Percentiles rank a stretch among this genome's conserved stretches.
phyloP scores from a whole-genome alignment of 2,329 filamentous ascomycete genomes.

The Stagonosporopsis cucurbitacearum region DNA sequence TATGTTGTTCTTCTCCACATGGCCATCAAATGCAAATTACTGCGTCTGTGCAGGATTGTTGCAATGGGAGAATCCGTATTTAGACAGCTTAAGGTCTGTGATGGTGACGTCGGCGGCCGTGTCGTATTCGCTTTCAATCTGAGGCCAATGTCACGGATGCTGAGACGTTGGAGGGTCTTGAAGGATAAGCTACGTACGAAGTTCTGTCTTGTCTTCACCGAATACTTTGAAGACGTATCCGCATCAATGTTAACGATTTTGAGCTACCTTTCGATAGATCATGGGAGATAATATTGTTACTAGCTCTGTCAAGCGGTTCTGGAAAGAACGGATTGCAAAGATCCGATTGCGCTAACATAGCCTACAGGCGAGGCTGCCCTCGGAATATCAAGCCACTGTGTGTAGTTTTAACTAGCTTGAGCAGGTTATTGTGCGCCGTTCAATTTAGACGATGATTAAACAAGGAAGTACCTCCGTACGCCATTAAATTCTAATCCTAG shows the following conservation, averaged over 20 bases:
- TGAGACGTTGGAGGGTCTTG: neutral
- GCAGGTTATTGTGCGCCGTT: conserved; percentile 1
- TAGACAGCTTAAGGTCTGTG: neutral
- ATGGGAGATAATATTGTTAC: neutral
- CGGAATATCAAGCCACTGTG: neutral
- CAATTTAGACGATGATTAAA: neutral
- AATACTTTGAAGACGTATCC: too few species aligned
- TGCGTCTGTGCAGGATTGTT: neutral
- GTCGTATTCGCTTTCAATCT: neutral
- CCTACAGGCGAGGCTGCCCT: neutral
- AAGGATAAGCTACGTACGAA: neutral
- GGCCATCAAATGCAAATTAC: neutral
- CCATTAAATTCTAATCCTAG: conserved; percentile 8
- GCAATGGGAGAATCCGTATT: neutral
- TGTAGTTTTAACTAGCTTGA: neutral
- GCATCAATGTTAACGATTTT: too few species aligned
- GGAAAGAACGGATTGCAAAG: neutral
- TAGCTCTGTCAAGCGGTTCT: neutral
- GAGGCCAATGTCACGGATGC: neutral
- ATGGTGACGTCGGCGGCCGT: conserved; percentile 1
- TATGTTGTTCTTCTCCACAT: neutral
- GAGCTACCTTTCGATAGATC: neutral
- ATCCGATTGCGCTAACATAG: neutral
- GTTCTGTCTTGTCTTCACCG: neutral
- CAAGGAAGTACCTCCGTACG: conserved; percentile 11